A percentile compares a stretch with the other conserved stretches of the same genome.
phyloP scores from a whole-genome alignment of 352 stramenopile species.

The Achlya hypogyna region DNA sequence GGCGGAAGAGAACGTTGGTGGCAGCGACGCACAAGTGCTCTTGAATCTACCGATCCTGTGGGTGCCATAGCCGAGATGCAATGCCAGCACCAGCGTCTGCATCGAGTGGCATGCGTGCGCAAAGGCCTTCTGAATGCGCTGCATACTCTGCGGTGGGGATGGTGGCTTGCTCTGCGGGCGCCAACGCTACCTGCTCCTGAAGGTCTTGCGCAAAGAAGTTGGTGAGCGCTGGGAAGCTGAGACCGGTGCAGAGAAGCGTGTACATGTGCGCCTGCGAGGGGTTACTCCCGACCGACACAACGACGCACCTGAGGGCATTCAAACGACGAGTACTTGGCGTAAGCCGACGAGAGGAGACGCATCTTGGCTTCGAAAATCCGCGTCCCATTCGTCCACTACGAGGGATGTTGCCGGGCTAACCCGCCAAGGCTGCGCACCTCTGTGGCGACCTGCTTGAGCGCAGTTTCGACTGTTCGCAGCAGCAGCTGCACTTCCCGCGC shows the following conservation, averaged over 20 bases:
- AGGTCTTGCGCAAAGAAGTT: slow-evolving; percentile 15
- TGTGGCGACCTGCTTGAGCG: slow-evolving; percentile 10
- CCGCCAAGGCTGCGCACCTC: not conserved
- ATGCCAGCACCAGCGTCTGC: not conserved
- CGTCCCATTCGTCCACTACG: slow-evolving; percentile 11
- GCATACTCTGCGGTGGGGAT: slow-evolving; percentile 1
- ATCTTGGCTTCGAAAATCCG: slow-evolving; percentile 15
- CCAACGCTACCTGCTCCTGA: not conserved
- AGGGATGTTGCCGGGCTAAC: not conserved
- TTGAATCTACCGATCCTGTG: slow-evolving; percentile 1
- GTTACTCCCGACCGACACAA: not conserved
- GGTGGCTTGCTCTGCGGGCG: not conserved
- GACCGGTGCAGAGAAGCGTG: slow-evolving; percentile 7
- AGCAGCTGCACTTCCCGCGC: slow-evolving; percentile 5
- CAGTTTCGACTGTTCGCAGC: not conserved
- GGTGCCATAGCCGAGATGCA: not conserved
- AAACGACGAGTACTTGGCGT: not conserved
- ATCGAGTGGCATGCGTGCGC: slow-evolving; percentile 7
- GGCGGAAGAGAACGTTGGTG: slow-evolving; percentile 9
- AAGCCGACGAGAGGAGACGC: not conserved
- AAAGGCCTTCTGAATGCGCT: slow-evolving; percentile 13
- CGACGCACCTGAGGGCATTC: slow-evolving; percentile 16
- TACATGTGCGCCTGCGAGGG: slow-evolving; percentile 15
- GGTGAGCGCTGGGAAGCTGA: slow-evolving; percentile 8
- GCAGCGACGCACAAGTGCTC: not conserved